Base-by-base conservation (phyloP, 257 asterid species). In the Solanum commersonii region DNA sequence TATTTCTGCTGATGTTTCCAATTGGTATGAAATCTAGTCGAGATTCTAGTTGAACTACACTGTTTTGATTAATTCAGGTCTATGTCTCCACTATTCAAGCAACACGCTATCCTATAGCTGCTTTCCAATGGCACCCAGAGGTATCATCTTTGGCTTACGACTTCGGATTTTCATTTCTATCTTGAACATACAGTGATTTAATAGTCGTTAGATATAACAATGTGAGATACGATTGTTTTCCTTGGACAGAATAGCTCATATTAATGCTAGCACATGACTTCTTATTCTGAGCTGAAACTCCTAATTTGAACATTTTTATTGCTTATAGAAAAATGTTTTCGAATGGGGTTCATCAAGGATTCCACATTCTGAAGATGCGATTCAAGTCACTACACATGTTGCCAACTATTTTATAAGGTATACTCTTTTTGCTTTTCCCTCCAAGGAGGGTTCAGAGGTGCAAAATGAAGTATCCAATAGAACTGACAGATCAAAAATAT, bases 61-160 rank as follows among this genome's bases (percentile, higher is more conserved):
- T 35, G 82, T 74, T 65, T 73, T 67, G 10, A 85, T 33, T 35
- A 38, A 90, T 37, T 90, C 88, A 97, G 99, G 94, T 91, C 68
- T 97, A 96, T 87, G 98, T 96, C 88, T 97, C 99, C 27, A 95
- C 98, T 31, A 94, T 93, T 89, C 92, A 92, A 92, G 98, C 96
- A 78, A 91, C 81, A 86, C 87, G 40, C 87, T 97, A 95, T 86
- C 99, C 99, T 38, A 92, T 97, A 60, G 91, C 97, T 88, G 98
- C 94, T 88, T 92, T 93, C 88, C 99, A 95, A 88, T 97, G 98
- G 98, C 99, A 97, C 89, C 99, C 99, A 81, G 99, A 96, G 98
- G 99, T 97, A 93, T 27, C 42, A 74, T 85, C 44, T 65, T 85
- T 85, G 40, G 34, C 3, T 56, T 29, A 5, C 18, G 63, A 38